phyloP scores from a whole-genome alignment of 1,284 basidiomycete genomes.

The Peniophora sp. region DNA sequence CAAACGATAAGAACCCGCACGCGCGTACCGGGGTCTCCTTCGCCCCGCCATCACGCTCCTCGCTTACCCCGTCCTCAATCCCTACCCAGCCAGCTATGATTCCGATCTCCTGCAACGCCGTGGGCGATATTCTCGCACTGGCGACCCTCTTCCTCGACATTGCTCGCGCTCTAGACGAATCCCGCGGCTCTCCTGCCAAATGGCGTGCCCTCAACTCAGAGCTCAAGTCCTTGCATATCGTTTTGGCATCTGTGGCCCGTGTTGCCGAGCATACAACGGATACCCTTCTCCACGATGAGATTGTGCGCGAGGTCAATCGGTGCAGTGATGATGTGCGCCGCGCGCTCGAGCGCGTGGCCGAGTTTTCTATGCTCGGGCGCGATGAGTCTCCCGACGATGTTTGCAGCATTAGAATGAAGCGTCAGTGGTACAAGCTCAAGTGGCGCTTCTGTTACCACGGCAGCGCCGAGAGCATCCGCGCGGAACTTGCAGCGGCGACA shows the following conservation, averaged over 20 bases:
- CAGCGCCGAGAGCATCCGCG: background rate
- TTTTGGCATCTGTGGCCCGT: background rate
- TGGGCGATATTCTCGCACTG: conserved; percentile 3
- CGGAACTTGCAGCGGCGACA: background rate
- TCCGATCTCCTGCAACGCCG: conserved; percentile 3
- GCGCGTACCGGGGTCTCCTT: no score
- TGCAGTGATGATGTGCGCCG: background rate
- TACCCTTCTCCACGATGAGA: background rate
- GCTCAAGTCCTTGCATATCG: background rate
- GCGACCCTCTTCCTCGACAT: background rate
- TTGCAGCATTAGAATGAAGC: background rate
- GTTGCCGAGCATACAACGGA: background rate
- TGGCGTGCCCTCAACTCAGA: background rate
- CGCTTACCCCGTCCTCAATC: no score
- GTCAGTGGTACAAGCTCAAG: background rate
- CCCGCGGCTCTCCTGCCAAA: background rate
- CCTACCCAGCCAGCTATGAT: no score
- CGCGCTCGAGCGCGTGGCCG: background rate
- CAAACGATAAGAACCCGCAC: no score
- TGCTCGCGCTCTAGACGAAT: conserved; percentile 1
- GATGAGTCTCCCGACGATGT: background rate
- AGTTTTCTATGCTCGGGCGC: background rate
- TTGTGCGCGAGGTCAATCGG: background rate
- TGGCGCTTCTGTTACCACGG: background rate
- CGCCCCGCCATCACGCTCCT: no score